Conservation (phyloP, 768 basidiomycete species). For the Xerocomus spinulosus region DNA sequence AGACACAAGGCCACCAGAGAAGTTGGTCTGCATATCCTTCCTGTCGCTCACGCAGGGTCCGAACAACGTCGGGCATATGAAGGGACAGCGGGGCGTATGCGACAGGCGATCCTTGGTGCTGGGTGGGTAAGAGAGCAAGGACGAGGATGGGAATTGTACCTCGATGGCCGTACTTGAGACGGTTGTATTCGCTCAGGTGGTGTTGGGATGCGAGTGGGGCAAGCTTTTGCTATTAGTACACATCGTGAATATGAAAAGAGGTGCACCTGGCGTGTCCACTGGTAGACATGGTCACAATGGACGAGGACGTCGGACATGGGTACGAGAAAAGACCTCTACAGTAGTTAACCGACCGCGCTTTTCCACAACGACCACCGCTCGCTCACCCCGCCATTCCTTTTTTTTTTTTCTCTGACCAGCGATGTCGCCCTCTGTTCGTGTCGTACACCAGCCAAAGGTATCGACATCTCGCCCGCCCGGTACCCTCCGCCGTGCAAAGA, state of each 20-base stretch:
- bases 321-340: too few species aligned
- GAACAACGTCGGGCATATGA: slow-evolving; percentile 54
- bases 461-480: slow-evolving; percentile 49
- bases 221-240: slow-evolving; percentile 34
- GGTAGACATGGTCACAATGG: too few species aligned
- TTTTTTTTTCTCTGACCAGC: background rate
- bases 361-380: background rate
- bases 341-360: too few species aligned
- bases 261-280: slow-evolving; percentile 23
- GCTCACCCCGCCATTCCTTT: background rate
- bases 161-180: slow-evolving; percentile 57
- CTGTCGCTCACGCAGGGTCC: slow-evolving; percentile 52
- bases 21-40: slow-evolving; percentile 30
- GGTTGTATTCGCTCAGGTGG: slow-evolving; percentile 67
- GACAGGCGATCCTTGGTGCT: slow-evolving; percentile 46
- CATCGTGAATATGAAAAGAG: background rate
- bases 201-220: slow-evolving; percentile 66
- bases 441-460: slow-evolving; percentile 9
- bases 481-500: slow-evolving; percentile 83
- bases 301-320: slow-evolving; percentile 12
- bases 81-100: slow-evolving; percentile 61
- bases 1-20: slow-evolving; percentile 48
- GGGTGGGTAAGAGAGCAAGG: background rate
- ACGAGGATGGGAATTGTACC: slow-evolving; percentile 16
- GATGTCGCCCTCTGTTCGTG: slow-evolving; percentile 26